phyloP scores from a whole-genome alignment of 202 grass and related monocot genomes.

The Panicum hallii region DNA sequence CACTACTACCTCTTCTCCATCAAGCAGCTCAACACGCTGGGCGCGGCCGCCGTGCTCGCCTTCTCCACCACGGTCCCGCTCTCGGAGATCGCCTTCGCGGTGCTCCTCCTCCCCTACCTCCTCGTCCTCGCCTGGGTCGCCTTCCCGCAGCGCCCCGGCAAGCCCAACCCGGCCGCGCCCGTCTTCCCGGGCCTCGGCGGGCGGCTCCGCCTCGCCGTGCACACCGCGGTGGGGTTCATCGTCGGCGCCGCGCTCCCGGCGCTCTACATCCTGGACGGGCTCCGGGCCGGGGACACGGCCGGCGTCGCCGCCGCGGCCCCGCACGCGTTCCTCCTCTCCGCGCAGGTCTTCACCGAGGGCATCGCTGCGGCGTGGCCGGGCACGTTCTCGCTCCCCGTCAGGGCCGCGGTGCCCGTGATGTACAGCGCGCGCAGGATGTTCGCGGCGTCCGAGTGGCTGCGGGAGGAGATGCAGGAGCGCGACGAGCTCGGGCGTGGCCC shows the following conservation, averaged over 20 bases:
- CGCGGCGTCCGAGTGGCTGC: constrained; percentile 68
- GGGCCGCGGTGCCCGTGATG: constrained; percentile 62
- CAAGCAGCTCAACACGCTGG: constrained; percentile 76
- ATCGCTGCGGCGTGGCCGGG: constrained; percentile 50
- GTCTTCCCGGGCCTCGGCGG: constrained; percentile 50
- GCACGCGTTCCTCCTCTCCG: constrained; percentile 79
- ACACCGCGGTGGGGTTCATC: constrained; percentile 51
- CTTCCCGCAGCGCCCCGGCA: constrained; percentile 62
- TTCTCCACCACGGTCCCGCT: constrained; percentile 65
- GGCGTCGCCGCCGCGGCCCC: constrained; percentile 52
- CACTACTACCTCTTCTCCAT: constrained; percentile 71
- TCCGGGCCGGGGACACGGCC: constrained; percentile 54
- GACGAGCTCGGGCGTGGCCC: constrained; percentile 28
- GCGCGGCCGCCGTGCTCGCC: constrained; percentile 61
- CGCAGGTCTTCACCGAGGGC: constrained; percentile 86
- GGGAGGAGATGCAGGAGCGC: constrained; percentile 55
- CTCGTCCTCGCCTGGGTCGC: constrained; percentile 60
- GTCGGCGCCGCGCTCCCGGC: constrained; percentile 72
- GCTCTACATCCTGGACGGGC: constrained; percentile 72
- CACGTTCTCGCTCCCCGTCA: constrained; percentile 73
- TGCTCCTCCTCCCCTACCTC: constrained; percentile 73
- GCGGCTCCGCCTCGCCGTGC: constrained; percentile 43
- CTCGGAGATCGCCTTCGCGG: constrained; percentile 63
- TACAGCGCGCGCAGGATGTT: constrained; percentile 82
- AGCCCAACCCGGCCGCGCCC: constrained; percentile 45